Conservation (phyloP, 306 rosid genomes). For the Hippophae gyantsensis region DNA sequence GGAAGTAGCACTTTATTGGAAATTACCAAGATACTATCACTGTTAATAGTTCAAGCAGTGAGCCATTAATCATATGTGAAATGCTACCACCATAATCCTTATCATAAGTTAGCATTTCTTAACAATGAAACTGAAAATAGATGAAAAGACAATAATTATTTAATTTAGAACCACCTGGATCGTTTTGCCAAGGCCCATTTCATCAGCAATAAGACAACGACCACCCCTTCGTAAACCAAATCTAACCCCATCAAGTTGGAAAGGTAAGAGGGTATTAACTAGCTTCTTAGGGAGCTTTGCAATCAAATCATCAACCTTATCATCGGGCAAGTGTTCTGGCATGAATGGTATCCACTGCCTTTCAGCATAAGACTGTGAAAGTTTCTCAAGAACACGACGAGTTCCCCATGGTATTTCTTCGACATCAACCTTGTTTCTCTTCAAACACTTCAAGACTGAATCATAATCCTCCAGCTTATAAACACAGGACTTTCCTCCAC, state of each 20-base stretch:
- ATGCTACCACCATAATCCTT: too few relatives aligned
- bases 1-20: too few relatives aligned
- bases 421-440: conserved; percentile 38
- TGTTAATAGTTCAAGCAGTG: too few relatives aligned
- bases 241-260: conserved; percentile 70
- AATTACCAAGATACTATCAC: too few relatives aligned
- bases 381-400: conserved; percentile 53
- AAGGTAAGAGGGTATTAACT: conserved; percentile 55
- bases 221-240: conserved; percentile 84
- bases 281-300: conserved; percentile 51
- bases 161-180: conserved; percentile 51
- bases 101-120: too few relatives aligned
- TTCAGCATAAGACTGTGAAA: conserved; percentile 39
- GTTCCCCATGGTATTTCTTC: conserved; percentile 89
- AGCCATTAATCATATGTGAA: too few relatives aligned
- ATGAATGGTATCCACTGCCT: conserved; percentile 61
- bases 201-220: conserved; percentile 86
- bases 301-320: conserved; percentile 51
- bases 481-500: conserved; percentile 58
- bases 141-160: neutral
- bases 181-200: conserved; percentile 96
- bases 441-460: conserved; percentile 44
- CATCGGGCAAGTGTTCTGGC: conserved; percentile 67
- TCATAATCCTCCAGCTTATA: conserved; percentile 48
- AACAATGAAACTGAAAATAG: neutral